phyloP scores from a whole-genome alignment of 805 yeast genomes.

The Starmera pachycereana region DNA sequence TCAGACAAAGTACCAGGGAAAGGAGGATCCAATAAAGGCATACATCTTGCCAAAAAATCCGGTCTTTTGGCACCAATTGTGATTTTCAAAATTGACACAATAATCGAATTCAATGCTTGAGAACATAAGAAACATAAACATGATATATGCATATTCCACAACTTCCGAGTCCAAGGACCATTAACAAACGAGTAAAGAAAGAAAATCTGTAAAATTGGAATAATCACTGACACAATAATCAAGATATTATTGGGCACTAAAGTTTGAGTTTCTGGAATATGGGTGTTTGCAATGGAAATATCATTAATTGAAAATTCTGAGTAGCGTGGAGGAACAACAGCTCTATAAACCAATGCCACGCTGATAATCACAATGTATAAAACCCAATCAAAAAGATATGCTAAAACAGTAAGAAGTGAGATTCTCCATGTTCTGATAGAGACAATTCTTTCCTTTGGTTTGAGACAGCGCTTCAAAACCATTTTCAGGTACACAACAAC shows the following conservation, averaged over 20 bases:
- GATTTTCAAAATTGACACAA: constrained; percentile 37
- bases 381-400: constrained; percentile 24
- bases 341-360: constrained; percentile 22
- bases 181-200: constrained; percentile 9
- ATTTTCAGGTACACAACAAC: too few species aligned
- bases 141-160: constrained; percentile 33
- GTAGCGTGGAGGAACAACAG: constrained; percentile 24
- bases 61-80: constrained; percentile 40
- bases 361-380: constrained; percentile 11
- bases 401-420: constrained; percentile 19
- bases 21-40: constrained; percentile 28
- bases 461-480: not conserved
- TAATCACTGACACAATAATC: constrained; percentile 18
- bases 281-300: constrained; percentile 22
- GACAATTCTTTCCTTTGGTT: constrained; percentile 17
- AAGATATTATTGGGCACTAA: constrained; percentile 24
- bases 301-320: constrained; percentile 32
- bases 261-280: constrained; percentile 22
- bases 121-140: constrained; percentile 27
- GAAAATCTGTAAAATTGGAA: constrained; percentile 24
- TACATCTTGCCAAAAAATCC: constrained; percentile 40
- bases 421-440: constrained; percentile 15
- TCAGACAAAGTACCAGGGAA: constrained; percentile 26
- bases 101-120: constrained; percentile 25
- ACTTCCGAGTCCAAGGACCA: constrained; percentile 11